A percentile compares a stretch with the other conserved stretches of the same genome.
Evolutionary conservation across 306 rosid genomes (phyloP).

Genomic region (Pyrus pyrifolia): DNA sequence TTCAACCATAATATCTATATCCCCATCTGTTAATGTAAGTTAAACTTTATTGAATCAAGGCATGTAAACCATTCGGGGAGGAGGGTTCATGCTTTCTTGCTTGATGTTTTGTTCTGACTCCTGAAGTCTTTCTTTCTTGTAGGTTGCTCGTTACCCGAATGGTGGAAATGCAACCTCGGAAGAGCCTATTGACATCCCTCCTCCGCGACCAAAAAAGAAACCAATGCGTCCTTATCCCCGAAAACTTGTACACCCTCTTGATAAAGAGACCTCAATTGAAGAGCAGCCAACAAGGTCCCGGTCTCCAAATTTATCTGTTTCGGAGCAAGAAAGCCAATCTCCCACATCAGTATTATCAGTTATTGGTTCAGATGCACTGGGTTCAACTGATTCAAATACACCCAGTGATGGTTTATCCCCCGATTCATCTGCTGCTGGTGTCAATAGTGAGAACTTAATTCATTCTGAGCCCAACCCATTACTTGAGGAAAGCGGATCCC

Average conservation of each 20-base stretch:
- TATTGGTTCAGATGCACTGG: slow-evolving; percentile 39
- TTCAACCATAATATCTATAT: slow-evolving; percentile 24
- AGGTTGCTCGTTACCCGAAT: slow-evolving; percentile 47
- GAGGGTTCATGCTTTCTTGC: slow-evolving; percentile 9
- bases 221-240: slow-evolving; percentile 91
- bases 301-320: slow-evolving; percentile 41
- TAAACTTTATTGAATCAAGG: slow-evolving; percentile 13
- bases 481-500: slow-evolving; percentile 31
- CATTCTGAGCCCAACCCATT: slow-evolving; percentile 31
- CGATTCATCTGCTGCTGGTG: slow-evolving; percentile 39
- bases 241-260: slow-evolving; percentile 36
- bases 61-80: slow-evolving; percentile 15
- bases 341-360: slow-evolving; percentile 60
- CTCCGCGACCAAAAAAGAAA: slow-evolving; percentile 80
- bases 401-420: slow-evolving; percentile 50
- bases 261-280: slow-evolving; percentile 18
- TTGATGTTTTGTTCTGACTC: slow-evolving; percentile 13
- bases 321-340: slow-evolving; percentile 55
- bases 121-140: slow-evolving; percentile 4
- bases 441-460: slow-evolving; percentile 12
- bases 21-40: slow-evolving; percentile 16
- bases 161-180: slow-evolving; percentile 24
- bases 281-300: slow-evolving; percentile 37
- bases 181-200: slow-evolving; percentile 72
- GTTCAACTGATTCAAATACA: slow-evolving; percentile 42